Base-by-base conservation (phyloP, 129 eudicot genomes). In the Lactuca sativa region DNA sequence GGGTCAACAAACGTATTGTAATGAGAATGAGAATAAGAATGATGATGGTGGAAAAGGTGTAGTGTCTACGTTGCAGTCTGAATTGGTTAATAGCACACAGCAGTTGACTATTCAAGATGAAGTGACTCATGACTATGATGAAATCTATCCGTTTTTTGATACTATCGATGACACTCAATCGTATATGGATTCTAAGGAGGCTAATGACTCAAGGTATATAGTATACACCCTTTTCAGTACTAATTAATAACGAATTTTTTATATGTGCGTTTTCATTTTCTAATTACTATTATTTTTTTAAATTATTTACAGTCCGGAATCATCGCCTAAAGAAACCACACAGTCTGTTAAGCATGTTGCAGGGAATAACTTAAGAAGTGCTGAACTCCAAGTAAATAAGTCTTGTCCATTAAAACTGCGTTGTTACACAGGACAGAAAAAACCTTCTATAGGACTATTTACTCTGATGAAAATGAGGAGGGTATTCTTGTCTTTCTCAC, bases 121-220 rank as follows among this genome's bases (percentile, higher is more conserved):
- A 59, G 77, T 70, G 9, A 62, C 63, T 63, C 89, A 82, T 47
- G 88, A 86, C 51, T 86, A 82, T 37, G 88, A 86, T 62, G 95
- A 87, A 75, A 82, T 90, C 48, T 85, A 82, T 64, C 85, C 89
- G 2, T 85, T 86, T 63, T 89, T 89, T 31, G 96, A 92, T 66
- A 83, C 88, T 0, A 86, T 92, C 56, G 93, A 88, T 77, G 98
- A 92, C 67, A 83, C 87, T 44, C 96, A 88, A 47, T 92, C 96
- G 7, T 88, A 77, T 66, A 82, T 86, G 40, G 93, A 79, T 57
- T 82, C 86, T 34, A 88, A 84, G 69, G 89, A 88, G 51, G 85
- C 79, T 3, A 86, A 83, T 63, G 88, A 85, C 56, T 83, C 93
- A 9, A 84, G 92, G 96, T 85, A 62, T 85, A 62, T 15, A 53